Evolutionary conservation across 441 rosid genomes (phyloP).

Genomic region (Erodium trifolium): DNA sequence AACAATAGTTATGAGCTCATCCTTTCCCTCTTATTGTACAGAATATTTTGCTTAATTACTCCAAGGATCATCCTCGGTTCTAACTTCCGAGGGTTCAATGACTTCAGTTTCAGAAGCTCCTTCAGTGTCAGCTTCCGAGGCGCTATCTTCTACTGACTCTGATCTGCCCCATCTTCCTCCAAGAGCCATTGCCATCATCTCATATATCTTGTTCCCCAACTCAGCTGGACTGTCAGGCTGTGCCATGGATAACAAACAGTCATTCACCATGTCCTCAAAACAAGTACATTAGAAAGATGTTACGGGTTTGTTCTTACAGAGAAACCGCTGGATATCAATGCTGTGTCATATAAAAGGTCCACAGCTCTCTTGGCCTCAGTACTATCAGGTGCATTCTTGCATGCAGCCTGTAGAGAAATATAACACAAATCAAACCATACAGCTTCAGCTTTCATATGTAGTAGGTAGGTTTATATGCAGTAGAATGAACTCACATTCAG

Average conservation of each 20-base stretch:
- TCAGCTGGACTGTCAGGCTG: constrained; percentile 98
- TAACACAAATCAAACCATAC: constrained; percentile 8
- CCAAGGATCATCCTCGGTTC: constrained; percentile 88
- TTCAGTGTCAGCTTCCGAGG: neutral
- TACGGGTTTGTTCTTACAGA: constrained; percentile 39
- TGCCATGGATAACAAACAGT: neutral
- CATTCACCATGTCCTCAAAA: neutral
- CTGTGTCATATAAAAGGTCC: constrained; percentile 87
- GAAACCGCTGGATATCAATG: constrained; percentile 91
- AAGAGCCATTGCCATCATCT: constrained; percentile 96
- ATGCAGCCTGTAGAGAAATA: constrained; percentile 59
- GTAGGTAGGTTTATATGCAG: neutral
- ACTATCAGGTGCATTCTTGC: constrained; percentile 80
- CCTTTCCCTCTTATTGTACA: neutral
- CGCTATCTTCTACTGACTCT: constrained; percentile 25
- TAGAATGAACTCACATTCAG: constrained; percentile 51
- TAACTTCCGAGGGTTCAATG: constrained; percentile 85
- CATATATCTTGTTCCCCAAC: constrained; percentile 85
- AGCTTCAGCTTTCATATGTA: neutral
- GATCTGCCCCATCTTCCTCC: constrained; percentile 94
- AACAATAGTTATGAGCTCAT: neutral
- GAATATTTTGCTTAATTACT: neutral
- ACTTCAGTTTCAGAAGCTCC: constrained; percentile 47
- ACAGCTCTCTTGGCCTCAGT: constrained; percentile 78
- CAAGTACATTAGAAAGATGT: neutral